Evolutionary conservation across 2,329 filamentous ascomycete genomes (phyloP), one percentile per base, ranked within the genome.

Genomic region (Sporothrix curviconia): DNA sequence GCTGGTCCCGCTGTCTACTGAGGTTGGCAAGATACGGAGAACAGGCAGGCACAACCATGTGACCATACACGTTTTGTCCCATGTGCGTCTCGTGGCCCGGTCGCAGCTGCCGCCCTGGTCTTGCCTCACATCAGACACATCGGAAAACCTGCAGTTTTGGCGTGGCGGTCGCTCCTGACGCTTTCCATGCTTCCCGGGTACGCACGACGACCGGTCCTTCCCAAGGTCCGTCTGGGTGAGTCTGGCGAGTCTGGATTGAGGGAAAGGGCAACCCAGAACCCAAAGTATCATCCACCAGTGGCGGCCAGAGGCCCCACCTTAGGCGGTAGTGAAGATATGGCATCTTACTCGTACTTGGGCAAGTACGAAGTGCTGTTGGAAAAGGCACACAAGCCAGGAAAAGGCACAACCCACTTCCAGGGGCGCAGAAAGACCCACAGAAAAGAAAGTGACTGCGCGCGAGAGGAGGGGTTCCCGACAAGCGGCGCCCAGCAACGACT

Each of bases 381-480:
- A 17, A 25, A 55, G 30, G 42, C 52, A 46, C 57, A 56, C n/a
- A 28, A n/a, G 14, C 24, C 40, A 56, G 9, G 46, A 51, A 55
- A 42, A 3, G n/a, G n/a, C n/a, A n/a, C n/a, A n/a, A 40, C 19
- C 34, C 49, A 51, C 49, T 28, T 22, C 37, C 32, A 37, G 47
- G 36, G 47, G 32, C 32, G 15, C 32, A 32, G 36, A 51, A 39
- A n/a, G 47, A n/a, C n/a, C n/a, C n/a, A n/a, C n/a, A n/a, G n/a
- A n/a, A n/a, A n/a, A n/a, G n/a, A n/a, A 50, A 32, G 30, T 50
- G 30, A 37, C 46, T 50, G n/a, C 47, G 19, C n/a, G 9, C 22
- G n/a, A 19, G 12, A 28, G 22, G 46, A 40, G 49, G 49, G 49
- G 49, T 25, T 51, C 49, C 49, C 34, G 49, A 51, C 40, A 28